Conservation (phyloP, 2,329 filamentous ascomycete genomes). For the Aureobasidium vineae region DNA sequence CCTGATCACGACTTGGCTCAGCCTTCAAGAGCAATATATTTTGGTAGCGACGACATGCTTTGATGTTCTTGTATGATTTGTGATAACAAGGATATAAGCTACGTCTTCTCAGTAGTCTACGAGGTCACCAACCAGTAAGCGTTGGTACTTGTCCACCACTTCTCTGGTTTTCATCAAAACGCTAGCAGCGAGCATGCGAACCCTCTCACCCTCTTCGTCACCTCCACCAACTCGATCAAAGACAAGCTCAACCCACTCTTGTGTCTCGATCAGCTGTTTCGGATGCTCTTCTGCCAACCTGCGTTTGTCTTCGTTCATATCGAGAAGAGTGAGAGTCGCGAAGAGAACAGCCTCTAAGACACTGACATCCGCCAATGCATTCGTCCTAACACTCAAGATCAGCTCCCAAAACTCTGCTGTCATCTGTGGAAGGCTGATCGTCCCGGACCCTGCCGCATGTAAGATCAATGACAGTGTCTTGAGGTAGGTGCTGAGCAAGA, state of each 20-base stretch:
- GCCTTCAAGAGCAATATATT: background rate
- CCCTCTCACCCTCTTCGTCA: slow-evolving; percentile 67
- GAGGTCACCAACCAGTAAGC: slow-evolving; percentile 69
- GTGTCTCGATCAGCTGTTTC: slow-evolving; percentile 76
- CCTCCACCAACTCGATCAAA: slow-evolving; percentile 56
- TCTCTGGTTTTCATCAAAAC: slow-evolving; percentile 76
- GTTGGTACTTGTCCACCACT: slow-evolving; percentile 77
- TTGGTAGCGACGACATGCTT: no score
- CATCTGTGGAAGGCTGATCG: slow-evolving; percentile 71
- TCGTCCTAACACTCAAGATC: slow-evolving; percentile 66
- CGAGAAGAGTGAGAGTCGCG: slow-evolving; percentile 73
- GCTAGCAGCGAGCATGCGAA: slow-evolving; percentile 74
- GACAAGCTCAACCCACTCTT: slow-evolving; percentile 77
- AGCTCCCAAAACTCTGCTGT: slow-evolving; percentile 82
- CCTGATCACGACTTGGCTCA: background rate
- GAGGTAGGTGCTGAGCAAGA: slow-evolving; percentile 74
- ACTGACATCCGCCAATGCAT: slow-evolving; percentile 46
- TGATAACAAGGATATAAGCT: background rate
- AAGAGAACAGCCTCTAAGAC: slow-evolving; percentile 76
- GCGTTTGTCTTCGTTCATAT: slow-evolving; percentile 73
- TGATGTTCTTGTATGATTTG: background rate
- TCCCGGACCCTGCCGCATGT: slow-evolving; percentile 78
- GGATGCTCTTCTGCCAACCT: slow-evolving; percentile 71
- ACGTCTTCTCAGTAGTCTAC: slow-evolving; percentile 33
- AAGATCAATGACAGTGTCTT: slow-evolving; percentile 83